Base-by-base conservation (phyloP, 495 filamentous ascomycete genomes). In the Xylaria grammica region DNA sequence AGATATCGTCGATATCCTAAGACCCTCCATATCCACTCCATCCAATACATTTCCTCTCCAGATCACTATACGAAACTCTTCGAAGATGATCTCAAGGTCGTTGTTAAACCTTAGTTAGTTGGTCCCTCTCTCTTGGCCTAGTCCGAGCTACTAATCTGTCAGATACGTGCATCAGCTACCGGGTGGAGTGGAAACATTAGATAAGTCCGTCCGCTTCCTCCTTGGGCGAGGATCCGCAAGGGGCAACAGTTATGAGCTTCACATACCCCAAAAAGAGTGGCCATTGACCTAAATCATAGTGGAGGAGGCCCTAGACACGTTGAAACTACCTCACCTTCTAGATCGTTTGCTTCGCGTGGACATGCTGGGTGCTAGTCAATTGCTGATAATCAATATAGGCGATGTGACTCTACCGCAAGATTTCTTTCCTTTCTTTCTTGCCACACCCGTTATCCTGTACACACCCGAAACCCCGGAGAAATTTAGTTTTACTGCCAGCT, bases 31-130 rank as follows among this genome's bases (percentile, higher is more conserved):
- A 26, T 54, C n/a, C 1, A 8, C 36, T 20, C 36, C 48, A n/a
- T 51, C 53, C 51, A 65, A 65, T 17, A 20, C 27, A 19, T 7
- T 13, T 40, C 17, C 20, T 36, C 19, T 44, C 15, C 69, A 96
- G 92, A 99, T 81, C 98, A 98, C 80, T 97, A 98, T 76, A 99
- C 95, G 62, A 99, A 98, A 79, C 85, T 99, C 10, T 83, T 99
- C 44, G 95, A 99, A 74, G 95, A 99, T 72, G 85, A 98, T 67
- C 80, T 99, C 57, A 97, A 97, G 83, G 93, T 96, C 53, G 92
- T 98, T 45, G 92, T 97, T 60, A 99, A 99, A 85, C 95, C 95
- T 67, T 96, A 99, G 81, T 63, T 36, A 36, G 61, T 63, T 22
- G 15, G 3, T 15, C 40, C 26, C 4, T 13, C n/a, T 42, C 20